A percentile compares a stretch with the other conserved stretches of the same genome.
phyloP scores from a whole-genome alignment of 495 filamentous ascomycete genomes.

The Talaromyces proteolyticus region DNA sequence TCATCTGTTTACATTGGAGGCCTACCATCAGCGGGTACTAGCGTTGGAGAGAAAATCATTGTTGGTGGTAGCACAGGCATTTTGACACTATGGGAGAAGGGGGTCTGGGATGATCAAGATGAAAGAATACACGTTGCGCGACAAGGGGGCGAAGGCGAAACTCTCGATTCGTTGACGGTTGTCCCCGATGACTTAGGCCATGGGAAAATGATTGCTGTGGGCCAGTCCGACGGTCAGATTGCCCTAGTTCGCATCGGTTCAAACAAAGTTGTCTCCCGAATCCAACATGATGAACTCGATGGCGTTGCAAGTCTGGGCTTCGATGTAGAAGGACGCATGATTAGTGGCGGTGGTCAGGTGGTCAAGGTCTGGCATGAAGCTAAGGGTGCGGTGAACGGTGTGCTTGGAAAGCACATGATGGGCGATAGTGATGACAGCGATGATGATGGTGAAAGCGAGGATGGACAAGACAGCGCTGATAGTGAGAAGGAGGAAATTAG shows the following conservation, averaged over 20 bases:
- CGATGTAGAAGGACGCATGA: slow-evolving; percentile 76
- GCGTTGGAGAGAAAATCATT: slow-evolving; percentile 67
- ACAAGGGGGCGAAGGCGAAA: slow-evolving; percentile 52
- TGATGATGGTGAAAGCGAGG: slow-evolving; percentile 24
- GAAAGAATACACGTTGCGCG: slow-evolving; percentile 72
- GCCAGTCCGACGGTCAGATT: slow-evolving; percentile 65
- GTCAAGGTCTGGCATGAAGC: slow-evolving; percentile 76
- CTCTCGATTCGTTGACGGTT: slow-evolving; percentile 62
- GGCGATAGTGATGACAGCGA: slow-evolving; percentile 34
- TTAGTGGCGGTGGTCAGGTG: slow-evolving; percentile 74
- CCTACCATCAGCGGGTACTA: slow-evolving; percentile 54
- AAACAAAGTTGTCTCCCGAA: slow-evolving; percentile 52
- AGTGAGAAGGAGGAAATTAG: slow-evolving; percentile 26
- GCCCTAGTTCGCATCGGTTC: slow-evolving; percentile 49
- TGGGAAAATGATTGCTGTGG: slow-evolving; percentile 65
- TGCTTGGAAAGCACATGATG: slow-evolving; percentile 20
- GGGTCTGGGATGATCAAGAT: slow-evolving; percentile 90
- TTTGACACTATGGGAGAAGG: slow-evolving; percentile 87
- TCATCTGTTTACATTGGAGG: slow-evolving; percentile 68
- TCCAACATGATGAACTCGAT: slow-evolving; percentile 79
- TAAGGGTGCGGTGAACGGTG: slow-evolving; percentile 21
- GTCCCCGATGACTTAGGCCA: slow-evolving; percentile 60
- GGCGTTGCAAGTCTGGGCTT: slow-evolving; percentile 73
- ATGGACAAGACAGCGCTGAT: slow-evolving; percentile 40
- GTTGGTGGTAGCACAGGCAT: slow-evolving; percentile 77